These are phyloP conservation scores for Aureobasidium sp. DNA, from an alignment of 2,329 filamentous ascomycete species.

Conservation along the genomic window DNA sequence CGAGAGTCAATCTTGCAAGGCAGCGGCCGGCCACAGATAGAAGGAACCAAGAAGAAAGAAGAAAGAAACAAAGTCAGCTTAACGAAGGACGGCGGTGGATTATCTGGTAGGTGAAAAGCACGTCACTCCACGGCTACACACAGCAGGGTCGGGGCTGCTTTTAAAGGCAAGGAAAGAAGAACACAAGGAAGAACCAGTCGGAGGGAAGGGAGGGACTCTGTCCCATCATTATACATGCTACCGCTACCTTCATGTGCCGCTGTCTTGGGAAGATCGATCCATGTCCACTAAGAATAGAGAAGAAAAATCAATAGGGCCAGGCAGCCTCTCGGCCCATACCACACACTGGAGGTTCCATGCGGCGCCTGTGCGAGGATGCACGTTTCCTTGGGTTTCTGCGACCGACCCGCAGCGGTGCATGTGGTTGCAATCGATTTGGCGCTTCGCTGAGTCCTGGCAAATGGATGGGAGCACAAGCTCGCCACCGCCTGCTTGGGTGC, in stretches of 20 bases:
- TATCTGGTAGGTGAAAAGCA: slow-evolving; percentile 5
- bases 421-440: slow-evolving; percentile 8
- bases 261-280: slow-evolving; percentile 5
- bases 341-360: slow-evolving; percentile 13
- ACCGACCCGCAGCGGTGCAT: slow-evolving; percentile 9
- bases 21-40: slow-evolving; percentile 1
- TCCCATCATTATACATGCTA: slow-evolving; percentile 8
- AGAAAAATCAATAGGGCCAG: slow-evolving; percentile 3
- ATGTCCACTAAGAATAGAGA: slow-evolving; percentile 12
- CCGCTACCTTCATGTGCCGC: not conserved
- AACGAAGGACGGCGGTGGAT: slow-evolving; percentile 2
- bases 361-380: slow-evolving; percentile 14
- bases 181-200: not conserved
- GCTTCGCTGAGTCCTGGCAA: slow-evolving; percentile 11
- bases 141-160: slow-evolving; percentile 8
- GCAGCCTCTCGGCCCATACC: slow-evolving; percentile 5
- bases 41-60: not conserved
- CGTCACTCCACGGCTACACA: slow-evolving; percentile 15
- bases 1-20: not conserved
- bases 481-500: slow-evolving; percentile 1
- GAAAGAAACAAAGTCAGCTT: not conserved
- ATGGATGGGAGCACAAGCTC: slow-evolving; percentile 5
- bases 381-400: slow-evolving; percentile 9
- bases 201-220: not conserved
- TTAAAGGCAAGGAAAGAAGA: slow-evolving; percentile 11